phyloP scores from a whole-genome alignment of 2,329 filamentous ascomycete species.

The Lecanoromycetidae sp. region DNA sequence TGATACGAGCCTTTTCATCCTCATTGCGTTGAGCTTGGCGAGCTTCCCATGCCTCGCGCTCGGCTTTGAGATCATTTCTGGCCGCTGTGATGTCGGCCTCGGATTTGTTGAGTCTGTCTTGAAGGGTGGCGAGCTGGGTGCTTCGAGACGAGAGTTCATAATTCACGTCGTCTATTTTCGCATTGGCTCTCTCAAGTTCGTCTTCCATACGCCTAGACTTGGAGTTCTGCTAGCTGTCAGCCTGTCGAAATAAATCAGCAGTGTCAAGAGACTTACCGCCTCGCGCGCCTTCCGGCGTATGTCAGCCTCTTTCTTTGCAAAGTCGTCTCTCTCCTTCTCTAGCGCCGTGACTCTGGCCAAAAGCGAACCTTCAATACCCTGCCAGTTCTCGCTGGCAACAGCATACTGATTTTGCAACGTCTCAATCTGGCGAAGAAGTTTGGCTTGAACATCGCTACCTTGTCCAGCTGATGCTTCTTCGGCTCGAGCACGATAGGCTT shows the following conservation, averaged over 20 bases:
- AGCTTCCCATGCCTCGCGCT: slow-evolving; percentile 47
- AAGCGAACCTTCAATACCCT: slow-evolving; percentile 81
- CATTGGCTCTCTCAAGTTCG: slow-evolving; percentile 57
- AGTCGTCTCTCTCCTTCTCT: slow-evolving; percentile 86
- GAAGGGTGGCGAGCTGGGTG: slow-evolving; percentile 37
- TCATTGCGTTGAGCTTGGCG: slow-evolving; percentile 48
- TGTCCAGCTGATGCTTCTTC: slow-evolving; percentile 81
- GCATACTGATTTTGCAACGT: slow-evolving; percentile 92
- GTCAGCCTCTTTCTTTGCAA: slow-evolving; percentile 69
- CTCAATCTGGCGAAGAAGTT: slow-evolving; percentile 85
- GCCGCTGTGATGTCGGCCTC: slow-evolving; percentile 52
- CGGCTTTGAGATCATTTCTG: slow-evolving; percentile 43
- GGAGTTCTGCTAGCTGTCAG: slow-evolving; percentile 43
- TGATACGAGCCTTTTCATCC: slow-evolving; percentile 52
- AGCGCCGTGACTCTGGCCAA: slow-evolving; percentile 63
- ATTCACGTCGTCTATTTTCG: slow-evolving; percentile 42
- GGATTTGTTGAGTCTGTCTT: slow-evolving; percentile 33
- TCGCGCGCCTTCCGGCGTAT: slow-evolving; percentile 83
- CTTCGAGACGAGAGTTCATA: slow-evolving; percentile 51
- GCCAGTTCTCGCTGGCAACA: slow-evolving; percentile 93
- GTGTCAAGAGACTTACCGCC: slow-evolving; percentile 43
- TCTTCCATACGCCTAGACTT: slow-evolving; percentile 62
- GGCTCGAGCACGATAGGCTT: slow-evolving; percentile 69
- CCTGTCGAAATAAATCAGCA: neutral
- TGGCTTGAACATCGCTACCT: slow-evolving; percentile 72